Evolutionary conservation across 768 basidiomycete genomes (phyloP).

Genomic region (Tricholoma matsutake): DNA sequence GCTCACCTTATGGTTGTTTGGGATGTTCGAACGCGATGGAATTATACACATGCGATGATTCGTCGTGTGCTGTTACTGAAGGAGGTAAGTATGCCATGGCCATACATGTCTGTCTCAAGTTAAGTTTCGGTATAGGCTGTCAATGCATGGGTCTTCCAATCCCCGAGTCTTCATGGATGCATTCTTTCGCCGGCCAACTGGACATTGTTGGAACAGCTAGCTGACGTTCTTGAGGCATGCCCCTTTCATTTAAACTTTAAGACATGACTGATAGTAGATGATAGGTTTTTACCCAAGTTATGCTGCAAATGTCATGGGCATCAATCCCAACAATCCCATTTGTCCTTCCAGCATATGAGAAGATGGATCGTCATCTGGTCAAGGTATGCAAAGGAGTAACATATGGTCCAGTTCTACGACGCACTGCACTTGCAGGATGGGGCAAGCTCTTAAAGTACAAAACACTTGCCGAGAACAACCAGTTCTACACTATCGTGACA

Average conservation of each 20-base stretch:
- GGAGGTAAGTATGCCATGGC: slow-evolving; percentile 17
- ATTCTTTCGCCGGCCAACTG: background rate
- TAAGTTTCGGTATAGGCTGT: slow-evolving; percentile 24
- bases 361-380: slow-evolving; percentile 21
- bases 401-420: slow-evolving; percentile 15
- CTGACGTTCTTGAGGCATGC: background rate
- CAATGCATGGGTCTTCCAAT: slow-evolving; percentile 28
- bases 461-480: slow-evolving; percentile 9
- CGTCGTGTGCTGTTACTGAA: slow-evolving; percentile 7
- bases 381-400: background rate
- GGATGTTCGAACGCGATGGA: background rate
- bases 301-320: background rate
- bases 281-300: background rate
- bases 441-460: slow-evolving; percentile 19
- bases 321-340: slow-evolving; percentile 27
- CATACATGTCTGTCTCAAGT: too few species aligned
- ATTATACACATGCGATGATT: too few species aligned
- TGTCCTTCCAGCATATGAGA: slow-evolving; percentile 27
- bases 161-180: background rate
- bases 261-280: background rate
- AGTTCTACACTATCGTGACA: slow-evolving; percentile 26
- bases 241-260: background rate
- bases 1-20: background rate
- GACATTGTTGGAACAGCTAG: background rate
- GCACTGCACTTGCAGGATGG: slow-evolving; percentile 19